Base-by-base conservation (phyloP, 2,329 filamentous ascomycete genomes). In the Penicillium sp. region DNA sequence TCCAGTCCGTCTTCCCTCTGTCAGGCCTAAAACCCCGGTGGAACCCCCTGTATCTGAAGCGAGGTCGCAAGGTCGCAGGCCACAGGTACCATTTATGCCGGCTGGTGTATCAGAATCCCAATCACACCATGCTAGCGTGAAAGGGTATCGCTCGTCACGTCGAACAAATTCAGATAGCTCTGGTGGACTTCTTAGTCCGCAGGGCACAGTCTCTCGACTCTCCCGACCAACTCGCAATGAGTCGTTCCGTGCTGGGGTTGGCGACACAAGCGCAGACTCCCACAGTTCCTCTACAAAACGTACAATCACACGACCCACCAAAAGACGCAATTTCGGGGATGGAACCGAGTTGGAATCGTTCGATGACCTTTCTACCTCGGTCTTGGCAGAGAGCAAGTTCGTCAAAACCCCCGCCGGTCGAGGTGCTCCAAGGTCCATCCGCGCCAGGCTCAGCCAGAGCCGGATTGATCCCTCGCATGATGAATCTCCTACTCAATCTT, bases 301-400 rank as follows among this genome's bases (percentile, higher is more conserved):
- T 62, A 86, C 88, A 44, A 76, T 96, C 56, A 92, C 84, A 60
- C 89, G 87, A 70, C 91, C 91, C 3, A 81, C 84, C 35, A 81
- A 85, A 38, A 80, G 81, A 57, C 83, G 86, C 43, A 85, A 90
- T 66, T 99, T 95, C 75, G 94, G 94, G 12, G 91, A 97, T 72
- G 94, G 94, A 16, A 89, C 88, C 57, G 94, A 99, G 73, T 81
- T 99, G 33, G 93, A 97, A 64, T 86, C 84, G 2, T 97, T 99
- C 70, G 94, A 99, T 70, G 94, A 99, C 73, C 78, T 99, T 53
- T 93, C 93, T 1, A 97, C 92, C 0, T 97, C 92, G 16, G 85
- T 83, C 12, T 85, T 88, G 57, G 83, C 85, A 14, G 94, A 99
- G 74, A 91, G 86, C 59, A 89, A 85, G 65, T 99, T 85, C 68